Evolutionary conservation across 192 early-diverging fungal genomes (phyloP).

Genomic region (Dimargaris verticillata): DNA sequence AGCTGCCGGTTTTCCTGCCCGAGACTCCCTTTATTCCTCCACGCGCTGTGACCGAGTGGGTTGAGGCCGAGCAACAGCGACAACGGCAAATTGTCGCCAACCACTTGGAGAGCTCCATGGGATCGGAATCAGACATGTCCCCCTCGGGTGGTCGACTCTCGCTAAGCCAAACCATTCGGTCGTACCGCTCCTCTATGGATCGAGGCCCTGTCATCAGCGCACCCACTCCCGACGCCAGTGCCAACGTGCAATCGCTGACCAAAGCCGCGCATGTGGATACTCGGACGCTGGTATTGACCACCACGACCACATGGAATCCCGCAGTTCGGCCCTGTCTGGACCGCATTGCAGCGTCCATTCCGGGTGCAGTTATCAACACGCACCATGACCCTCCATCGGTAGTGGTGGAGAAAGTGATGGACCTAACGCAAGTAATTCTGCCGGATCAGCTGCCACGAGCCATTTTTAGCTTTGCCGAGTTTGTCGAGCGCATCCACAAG

Average conservation of each 20-base stretch:
- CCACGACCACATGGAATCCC: slow-evolving; percentile 7
- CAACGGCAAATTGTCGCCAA: neutral
- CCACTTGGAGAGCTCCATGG: neutral
- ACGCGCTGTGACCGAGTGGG: slow-evolving; percentile 10
- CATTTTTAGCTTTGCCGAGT: slow-evolving; percentile 12
- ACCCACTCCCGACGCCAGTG: neutral
- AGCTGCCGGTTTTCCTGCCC: neutral
- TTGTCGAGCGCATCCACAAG: slow-evolving; percentile 9
- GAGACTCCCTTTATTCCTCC: slow-evolving; percentile 9
- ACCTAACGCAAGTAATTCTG: neutral
- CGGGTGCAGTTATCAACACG: neutral
- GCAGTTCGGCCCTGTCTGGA: too few species aligned
- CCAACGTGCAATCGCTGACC: slow-evolving; percentile 5
- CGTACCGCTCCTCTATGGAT: neutral
- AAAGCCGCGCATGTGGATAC: neutral
- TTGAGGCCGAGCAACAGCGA: neutral
- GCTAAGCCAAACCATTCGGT: neutral
- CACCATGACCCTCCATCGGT: neutral
- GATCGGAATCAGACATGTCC: too few species aligned
- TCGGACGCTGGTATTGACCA: neutral
- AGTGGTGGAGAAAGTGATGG: neutral
- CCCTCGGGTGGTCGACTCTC: neutral
- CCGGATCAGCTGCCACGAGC: slow-evolving; percentile 8
- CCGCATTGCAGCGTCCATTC: neutral
- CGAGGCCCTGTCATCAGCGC: neutral